phyloP scores from a whole-genome alignment of 768 basidiomycete species.

The Tremella mesenterica region DNA sequence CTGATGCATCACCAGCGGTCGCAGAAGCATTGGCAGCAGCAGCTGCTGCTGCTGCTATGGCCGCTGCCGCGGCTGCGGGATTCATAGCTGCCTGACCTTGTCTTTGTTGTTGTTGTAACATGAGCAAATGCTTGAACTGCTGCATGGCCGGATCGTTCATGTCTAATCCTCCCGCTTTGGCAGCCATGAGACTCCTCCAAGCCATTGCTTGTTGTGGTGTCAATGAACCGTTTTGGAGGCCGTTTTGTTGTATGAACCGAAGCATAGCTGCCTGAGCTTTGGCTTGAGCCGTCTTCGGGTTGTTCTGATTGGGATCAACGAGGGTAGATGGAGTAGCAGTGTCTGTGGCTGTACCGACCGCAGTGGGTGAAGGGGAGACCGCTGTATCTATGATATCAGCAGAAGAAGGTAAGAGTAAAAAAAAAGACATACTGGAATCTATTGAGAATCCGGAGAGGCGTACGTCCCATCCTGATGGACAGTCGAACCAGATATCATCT shows the following conservation, averaged over 20 bases:
- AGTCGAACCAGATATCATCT: background rate
- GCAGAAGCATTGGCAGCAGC: background rate
- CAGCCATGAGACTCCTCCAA: background rate
- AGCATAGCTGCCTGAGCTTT: background rate
- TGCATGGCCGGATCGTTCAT: slow-evolving; percentile 13
- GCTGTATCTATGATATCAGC: background rate
- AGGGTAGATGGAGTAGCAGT: too few relatives aligned
- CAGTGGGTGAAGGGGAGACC: background rate
- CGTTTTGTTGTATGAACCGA: background rate
- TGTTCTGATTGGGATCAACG: background rate
- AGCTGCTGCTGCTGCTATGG: slow-evolving; percentile 1
- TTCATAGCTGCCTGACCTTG: slow-evolving; percentile 13
- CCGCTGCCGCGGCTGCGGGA: slow-evolving; percentile 7
- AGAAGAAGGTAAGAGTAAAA: background rate
- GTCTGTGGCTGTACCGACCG: too few relatives aligned
- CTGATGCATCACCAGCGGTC: background rate
- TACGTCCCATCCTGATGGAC: background rate
- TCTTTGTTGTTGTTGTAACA: slow-evolving; percentile 11
- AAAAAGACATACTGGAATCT: background rate
- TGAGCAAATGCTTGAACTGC: slow-evolving; percentile 15
- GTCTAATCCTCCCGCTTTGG: slow-evolving; percentile 15
- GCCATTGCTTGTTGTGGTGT: background rate
- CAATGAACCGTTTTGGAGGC: background rate
- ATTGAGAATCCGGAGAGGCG: background rate
- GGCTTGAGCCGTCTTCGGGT: background rate